Percentiles rank a stretch among this genome's conserved stretches.
These are phyloP conservation scores for Xylaria sp. DNA, from an alignment of 2,329 filamentous ascomycete genomes.

Conservation along the genomic window DNA sequence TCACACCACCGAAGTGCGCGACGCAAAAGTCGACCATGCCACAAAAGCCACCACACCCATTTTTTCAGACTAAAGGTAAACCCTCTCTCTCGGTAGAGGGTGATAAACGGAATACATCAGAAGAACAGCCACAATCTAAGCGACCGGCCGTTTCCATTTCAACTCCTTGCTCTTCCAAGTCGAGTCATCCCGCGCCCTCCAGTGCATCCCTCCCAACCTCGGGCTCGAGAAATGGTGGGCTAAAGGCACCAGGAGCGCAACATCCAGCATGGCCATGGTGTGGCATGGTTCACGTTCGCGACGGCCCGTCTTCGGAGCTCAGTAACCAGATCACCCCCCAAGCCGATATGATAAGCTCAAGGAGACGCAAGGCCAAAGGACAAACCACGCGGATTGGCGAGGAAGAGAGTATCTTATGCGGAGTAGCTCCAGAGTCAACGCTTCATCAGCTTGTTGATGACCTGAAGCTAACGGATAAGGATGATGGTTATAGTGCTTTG, in stretches of 20 bases:
- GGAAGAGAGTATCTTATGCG: constrained; percentile 41
- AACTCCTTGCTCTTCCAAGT: constrained; percentile 49
- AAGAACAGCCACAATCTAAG: constrained; percentile 31
- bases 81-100: constrained; percentile 22
- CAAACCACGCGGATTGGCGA: constrained; percentile 37
- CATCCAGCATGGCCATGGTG: constrained; percentile 68
- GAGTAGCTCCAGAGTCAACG: constrained; percentile 36
- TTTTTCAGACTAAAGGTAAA: constrained; percentile 57
- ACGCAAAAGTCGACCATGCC: constrained; percentile 22
- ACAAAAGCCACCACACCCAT: constrained; percentile 46
- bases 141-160: constrained; percentile 43
- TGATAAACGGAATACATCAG: constrained; percentile 23
- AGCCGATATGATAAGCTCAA: not conserved
- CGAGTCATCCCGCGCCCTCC: constrained; percentile 30
- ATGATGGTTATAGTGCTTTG: constrained; percentile 34
- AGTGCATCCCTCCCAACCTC: constrained; percentile 38
- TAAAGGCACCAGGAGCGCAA: constrained; percentile 60
- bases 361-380: constrained; percentile 46
- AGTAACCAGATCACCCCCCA: not conserved
- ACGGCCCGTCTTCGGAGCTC: constrained; percentile 23
- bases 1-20: constrained; percentile 14
- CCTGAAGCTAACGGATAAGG: constrained; percentile 31
- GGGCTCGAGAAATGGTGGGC: constrained; percentile 39
- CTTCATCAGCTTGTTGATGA: constrained; percentile 33
- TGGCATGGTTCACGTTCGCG: constrained; percentile 60